These are phyloP conservation scores for Podochytrium sp. DNA, from an alignment of 192 early-diverging fungal genomes.

Conservation along the genomic window DNA sequence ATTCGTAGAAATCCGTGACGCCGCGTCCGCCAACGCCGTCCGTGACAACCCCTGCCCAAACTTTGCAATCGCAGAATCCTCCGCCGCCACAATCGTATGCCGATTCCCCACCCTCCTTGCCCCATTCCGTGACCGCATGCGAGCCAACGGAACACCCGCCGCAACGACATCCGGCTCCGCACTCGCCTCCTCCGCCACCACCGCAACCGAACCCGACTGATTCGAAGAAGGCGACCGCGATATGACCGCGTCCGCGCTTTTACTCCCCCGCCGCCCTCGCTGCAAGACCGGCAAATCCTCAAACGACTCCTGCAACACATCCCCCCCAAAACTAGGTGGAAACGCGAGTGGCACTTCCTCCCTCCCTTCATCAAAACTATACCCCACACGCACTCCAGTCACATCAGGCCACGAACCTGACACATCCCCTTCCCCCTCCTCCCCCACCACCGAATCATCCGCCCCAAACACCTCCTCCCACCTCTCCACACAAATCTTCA, in stretches of 20 bases:
- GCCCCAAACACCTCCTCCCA: constrained; percentile 41
- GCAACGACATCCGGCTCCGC: not conserved
- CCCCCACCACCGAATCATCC: not conserved
- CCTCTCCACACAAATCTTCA: constrained; percentile 43
- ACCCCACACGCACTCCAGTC: not conserved
- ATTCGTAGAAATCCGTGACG: not conserved
- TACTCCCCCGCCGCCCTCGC: not conserved
- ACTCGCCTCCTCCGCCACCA: not conserved
- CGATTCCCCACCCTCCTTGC: not conserved
- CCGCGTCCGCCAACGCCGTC: not conserved
- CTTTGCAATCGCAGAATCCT: constrained; percentile 10
- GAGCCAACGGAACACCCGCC: not conserved
- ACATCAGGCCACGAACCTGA: no score
- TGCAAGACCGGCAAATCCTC: no score
- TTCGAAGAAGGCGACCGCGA: no score
- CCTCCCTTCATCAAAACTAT: not conserved
- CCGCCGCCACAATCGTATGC: constrained; percentile 19
- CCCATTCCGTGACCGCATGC: not conserved
- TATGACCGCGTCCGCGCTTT: no score
- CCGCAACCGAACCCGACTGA: no score
- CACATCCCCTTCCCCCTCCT: not conserved
- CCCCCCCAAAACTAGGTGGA: no score
- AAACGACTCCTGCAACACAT: no score
- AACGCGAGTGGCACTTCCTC: no score
- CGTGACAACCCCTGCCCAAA: constrained; percentile 11